Evolutionary conservation across 2,329 filamentous ascomycete genomes (phyloP).

Genomic region (Penicillium sp.): DNA sequence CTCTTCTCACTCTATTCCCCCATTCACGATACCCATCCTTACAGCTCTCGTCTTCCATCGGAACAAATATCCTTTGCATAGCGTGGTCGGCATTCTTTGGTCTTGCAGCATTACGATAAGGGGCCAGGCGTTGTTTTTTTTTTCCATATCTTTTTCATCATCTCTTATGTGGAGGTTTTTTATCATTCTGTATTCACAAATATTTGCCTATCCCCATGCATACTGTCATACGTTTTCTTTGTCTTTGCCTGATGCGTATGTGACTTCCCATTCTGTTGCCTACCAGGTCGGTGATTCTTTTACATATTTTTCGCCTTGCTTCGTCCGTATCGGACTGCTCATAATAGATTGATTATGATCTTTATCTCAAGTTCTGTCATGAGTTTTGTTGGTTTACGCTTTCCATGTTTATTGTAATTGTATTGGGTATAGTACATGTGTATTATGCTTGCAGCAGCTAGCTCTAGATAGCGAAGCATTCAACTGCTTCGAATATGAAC

Average conservation of each 20-base stretch:
- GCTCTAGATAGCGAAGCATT: neutral
- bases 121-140: constrained; percentile 34
- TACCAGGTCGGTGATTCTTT: constrained; percentile 1
- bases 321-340: constrained; percentile 4
- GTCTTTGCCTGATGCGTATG: constrained; percentile 9
- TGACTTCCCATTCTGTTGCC: constrained; percentile 13
- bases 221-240: constrained; percentile 11
- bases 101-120: constrained; percentile 36
- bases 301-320: constrained; percentile 6
- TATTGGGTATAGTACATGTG: neutral
- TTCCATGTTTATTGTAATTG: neutral
- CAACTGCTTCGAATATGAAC: neutral
- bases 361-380: neutral
- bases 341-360: constrained; percentile 12
- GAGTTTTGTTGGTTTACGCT: neutral
- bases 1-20: constrained; percentile 21
- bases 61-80: constrained; percentile 40
- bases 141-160: constrained; percentile 22
- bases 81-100: constrained; percentile 39
- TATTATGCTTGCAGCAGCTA: neutral
- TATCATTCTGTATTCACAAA: constrained; percentile 9
- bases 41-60: constrained; percentile 29
- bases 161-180: constrained; percentile 12
- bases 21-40: constrained; percentile 42
- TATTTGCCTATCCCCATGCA: constrained; percentile 8